Evolutionary conservation across 495 filamentous ascomycete genomes (phyloP).

Genomic region (Trichoderma erinaceum): DNA sequence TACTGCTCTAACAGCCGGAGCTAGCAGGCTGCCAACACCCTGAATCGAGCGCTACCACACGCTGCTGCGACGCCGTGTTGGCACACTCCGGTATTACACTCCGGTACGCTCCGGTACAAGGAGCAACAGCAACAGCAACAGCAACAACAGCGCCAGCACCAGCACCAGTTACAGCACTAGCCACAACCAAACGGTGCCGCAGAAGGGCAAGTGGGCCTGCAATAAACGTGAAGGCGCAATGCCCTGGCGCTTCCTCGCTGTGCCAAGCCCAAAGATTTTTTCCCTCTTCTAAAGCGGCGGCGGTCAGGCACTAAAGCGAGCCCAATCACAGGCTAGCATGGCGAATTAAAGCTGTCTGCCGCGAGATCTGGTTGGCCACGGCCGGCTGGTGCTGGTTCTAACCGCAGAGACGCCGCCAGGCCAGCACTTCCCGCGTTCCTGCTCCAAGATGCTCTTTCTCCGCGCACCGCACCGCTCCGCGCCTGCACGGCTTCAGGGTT

Average conservation of each 20-base stretch:
- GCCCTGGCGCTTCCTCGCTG: neutral
- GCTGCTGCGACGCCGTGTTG: no score
- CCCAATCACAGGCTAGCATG: neutral
- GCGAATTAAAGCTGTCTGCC: slow-evolving; percentile 3
- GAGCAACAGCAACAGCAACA: no score
- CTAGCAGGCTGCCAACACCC: no score
- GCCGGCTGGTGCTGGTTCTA: no score
- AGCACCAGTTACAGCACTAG: neutral
- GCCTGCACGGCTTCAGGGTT: neutral
- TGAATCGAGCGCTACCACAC: no score
- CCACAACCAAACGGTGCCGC: neutral
- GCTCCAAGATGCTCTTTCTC: neutral
- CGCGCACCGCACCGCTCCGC: neutral
- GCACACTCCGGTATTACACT: no score
- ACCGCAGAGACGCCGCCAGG: neutral
- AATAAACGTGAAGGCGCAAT: neutral
- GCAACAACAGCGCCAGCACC: no score
- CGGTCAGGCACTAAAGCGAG: neutral
- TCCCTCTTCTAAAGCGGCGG: neutral
- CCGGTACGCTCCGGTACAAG: no score
- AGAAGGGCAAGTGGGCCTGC: slow-evolving; percentile 3
- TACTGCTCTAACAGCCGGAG: no score
- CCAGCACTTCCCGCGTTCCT: neutral
- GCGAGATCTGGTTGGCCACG: neutral
- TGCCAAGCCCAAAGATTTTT: neutral